Evolutionary conservation across 179 eudicot genomes (phyloP).

Genomic region (Monotropa hypopitys): DNA sequence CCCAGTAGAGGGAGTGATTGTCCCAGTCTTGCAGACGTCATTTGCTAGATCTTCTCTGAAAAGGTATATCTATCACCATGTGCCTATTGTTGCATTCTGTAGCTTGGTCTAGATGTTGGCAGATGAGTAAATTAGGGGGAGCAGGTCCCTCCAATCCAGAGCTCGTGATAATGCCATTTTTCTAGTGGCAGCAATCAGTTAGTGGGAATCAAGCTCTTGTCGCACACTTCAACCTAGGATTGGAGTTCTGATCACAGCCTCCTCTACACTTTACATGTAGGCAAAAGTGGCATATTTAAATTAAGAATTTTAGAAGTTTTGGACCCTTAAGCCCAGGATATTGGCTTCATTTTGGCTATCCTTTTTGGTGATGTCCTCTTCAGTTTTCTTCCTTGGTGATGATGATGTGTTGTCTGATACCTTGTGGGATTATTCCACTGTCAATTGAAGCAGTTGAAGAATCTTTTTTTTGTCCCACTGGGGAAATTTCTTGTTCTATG

Average conservation of each 20-base stretch:
- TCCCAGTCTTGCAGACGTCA: slow-evolving; percentile 76
- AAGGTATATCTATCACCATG: slow-evolving; percentile 31
- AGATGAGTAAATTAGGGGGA: background rate
- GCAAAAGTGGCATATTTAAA: background rate
- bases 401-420: background rate
- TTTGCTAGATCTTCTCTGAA: slow-evolving; percentile 70
- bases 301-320: background rate
- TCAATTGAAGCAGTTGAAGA: background rate
- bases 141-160: background rate
- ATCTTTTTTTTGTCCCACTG: background rate
- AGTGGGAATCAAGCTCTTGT: background rate
- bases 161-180: background rate
- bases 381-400: background rate
- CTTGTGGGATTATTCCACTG: background rate
- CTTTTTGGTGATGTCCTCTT: background rate
- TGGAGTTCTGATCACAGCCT: background rate
- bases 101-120: background rate
- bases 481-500: background rate
- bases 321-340: background rate
- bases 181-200: background rate
- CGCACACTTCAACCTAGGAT: background rate
- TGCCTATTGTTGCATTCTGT: background rate
- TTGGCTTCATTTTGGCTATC: background rate
- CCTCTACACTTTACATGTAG: background rate
- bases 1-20: slow-evolving; percentile 81